Evolutionary conservation across 2,329 filamentous ascomycete genomes (phyloP).

Genomic region (Pseudogymnoascus sp.): DNA sequence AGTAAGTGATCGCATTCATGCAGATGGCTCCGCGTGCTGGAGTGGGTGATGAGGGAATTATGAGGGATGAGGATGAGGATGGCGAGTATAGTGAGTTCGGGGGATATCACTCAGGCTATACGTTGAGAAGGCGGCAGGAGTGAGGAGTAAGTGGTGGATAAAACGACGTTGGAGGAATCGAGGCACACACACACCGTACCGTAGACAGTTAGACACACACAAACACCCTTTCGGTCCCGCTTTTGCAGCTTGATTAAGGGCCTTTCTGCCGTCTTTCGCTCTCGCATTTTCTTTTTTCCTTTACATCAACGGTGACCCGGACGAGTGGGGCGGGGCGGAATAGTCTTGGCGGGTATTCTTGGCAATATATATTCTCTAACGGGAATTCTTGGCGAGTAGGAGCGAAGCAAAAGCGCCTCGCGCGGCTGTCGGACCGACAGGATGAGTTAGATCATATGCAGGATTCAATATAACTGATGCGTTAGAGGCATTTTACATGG

Average conservation of each 20-base stretch:
- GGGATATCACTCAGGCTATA: background rate
- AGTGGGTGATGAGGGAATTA: background rate
- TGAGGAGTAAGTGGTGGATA: slow-evolving; percentile 3
- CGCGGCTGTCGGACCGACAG: background rate
- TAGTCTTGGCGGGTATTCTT: background rate
- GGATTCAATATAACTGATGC: background rate
- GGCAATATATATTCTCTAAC: background rate
- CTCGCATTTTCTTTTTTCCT: slow-evolving; percentile 9
- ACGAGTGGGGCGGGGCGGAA: slow-evolving; percentile 7
- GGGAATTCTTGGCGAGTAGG: slow-evolving; percentile 1
- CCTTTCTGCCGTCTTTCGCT: background rate
- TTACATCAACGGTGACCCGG: background rate
- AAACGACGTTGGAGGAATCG: background rate
- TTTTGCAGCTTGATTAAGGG: slow-evolving; percentile 5
- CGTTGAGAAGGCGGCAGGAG: background rate
- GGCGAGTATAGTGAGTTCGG: background rate
- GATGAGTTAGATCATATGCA: background rate
- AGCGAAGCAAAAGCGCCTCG: background rate
- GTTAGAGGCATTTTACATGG: background rate
- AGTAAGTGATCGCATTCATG: slow-evolving; percentile 28
- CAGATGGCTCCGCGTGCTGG: slow-evolving; percentile 15
- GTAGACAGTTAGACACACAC: background rate
- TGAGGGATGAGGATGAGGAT: background rate
- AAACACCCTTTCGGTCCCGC: slow-evolving; percentile 4
- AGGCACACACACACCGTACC: background rate